Conservation (phyloP, 2,329 filamentous ascomycete species). For the Fusarium sp. region DNA sequence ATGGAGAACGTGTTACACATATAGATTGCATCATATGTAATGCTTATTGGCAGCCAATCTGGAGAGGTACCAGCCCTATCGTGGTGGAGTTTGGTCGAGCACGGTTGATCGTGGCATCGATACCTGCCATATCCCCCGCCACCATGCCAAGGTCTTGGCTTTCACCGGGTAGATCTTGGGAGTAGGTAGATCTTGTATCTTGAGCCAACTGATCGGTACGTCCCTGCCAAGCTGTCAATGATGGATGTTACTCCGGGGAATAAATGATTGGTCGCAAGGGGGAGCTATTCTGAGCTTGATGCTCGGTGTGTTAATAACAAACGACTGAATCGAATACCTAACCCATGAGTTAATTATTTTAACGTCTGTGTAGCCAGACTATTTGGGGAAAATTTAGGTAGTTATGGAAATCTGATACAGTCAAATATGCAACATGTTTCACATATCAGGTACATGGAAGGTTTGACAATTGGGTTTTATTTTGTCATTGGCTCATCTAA, state of each 20-base stretch:
- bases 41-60: background rate
- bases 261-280: slow-evolving; percentile 5
- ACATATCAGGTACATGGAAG: background rate
- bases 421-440: background rate
- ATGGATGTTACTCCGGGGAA: background rate
- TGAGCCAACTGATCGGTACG: background rate
- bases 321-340: no score
- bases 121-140: background rate
- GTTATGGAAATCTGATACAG: background rate
- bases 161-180: background rate
- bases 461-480: background rate
- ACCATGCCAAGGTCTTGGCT: slow-evolving; percentile 30
- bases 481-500: background rate
- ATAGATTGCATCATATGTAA: background rate
- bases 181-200: background rate
- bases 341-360: background rate
- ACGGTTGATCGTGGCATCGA: background rate
- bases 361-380: background rate
- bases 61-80: background rate
- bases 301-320: background rate
- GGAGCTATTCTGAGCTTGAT: slow-evolving; percentile 8
- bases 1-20: background rate
- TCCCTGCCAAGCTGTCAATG: slow-evolving; percentile 4
- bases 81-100: background rate
- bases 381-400: background rate